Percentiles rank a stretch among this genome's conserved stretches.
phyloP scores from a whole-genome alignment of 805 yeast species.

The Metschnikowia sp. region DNA sequence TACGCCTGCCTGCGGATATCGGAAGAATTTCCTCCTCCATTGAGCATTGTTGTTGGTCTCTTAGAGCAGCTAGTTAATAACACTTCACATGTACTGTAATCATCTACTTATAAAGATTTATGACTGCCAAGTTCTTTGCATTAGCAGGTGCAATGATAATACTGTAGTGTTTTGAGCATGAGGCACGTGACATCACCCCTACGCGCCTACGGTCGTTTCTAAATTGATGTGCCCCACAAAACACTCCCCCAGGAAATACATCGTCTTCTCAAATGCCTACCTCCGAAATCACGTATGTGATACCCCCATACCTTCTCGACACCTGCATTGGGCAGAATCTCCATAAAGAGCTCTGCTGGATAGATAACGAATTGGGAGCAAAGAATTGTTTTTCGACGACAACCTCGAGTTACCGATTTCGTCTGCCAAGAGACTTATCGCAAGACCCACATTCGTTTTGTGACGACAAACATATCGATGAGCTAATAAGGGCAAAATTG shows the following conservation, averaged over 20 bases:
- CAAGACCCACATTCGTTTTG: slow-evolving; percentile 20
- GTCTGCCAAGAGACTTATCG: slow-evolving; percentile 14
- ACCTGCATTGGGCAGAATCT: slow-evolving; percentile 35
- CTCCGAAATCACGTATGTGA: slow-evolving; percentile 26
- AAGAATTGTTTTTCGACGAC: slow-evolving; percentile 25
- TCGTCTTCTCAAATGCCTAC: slow-evolving; percentile 5
- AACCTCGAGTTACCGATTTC: slow-evolving; percentile 25
- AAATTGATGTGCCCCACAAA: slow-evolving; percentile 9
- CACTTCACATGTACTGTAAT: too few species aligned
- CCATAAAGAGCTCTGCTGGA: slow-evolving; percentile 22
- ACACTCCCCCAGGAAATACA: neutral
- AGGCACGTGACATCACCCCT: slow-evolving; percentile 1
- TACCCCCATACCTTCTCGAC: slow-evolving; percentile 42
- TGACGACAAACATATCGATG: slow-evolving; percentile 30
- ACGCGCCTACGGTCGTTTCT: slow-evolving; percentile 1
- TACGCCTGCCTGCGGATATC: too few species aligned
- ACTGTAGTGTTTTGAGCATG: too few species aligned
- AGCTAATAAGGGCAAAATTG: slow-evolving; percentile 31
- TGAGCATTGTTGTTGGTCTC: too few species aligned
- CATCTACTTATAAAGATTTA: too few species aligned
- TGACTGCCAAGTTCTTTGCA: too few species aligned
- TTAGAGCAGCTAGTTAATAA: too few species aligned
- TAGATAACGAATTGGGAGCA: slow-evolving; percentile 24
- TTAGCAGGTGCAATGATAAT: too few species aligned
- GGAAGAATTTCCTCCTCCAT: too few species aligned